These are phyloP conservation scores for Porodaedalea pini DNA, from an alignment of 1,284 basidiomycete genomes.

Conservation along the genomic window DNA sequence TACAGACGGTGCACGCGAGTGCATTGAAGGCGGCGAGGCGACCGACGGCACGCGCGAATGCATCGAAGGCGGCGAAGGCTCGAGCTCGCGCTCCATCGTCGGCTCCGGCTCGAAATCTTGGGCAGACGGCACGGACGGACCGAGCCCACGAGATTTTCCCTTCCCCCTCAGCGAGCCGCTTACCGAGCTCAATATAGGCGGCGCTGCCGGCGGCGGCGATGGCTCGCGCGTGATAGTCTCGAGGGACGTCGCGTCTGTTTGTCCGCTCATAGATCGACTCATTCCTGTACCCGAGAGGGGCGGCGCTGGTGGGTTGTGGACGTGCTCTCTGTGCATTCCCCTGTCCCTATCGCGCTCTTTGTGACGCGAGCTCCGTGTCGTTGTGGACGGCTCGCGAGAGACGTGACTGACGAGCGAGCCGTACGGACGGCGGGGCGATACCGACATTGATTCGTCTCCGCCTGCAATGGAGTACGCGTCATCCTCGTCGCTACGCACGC, in stretches of 20 bases:
- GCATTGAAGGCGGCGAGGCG: not conserved
- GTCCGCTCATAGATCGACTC: slow-evolving; percentile 5
- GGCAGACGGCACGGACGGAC: not conserved
- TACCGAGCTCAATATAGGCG: not conserved
- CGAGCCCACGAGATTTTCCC: slow-evolving; percentile 5
- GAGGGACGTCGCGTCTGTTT: slow-evolving; percentile 7
- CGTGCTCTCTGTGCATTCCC: not conserved
- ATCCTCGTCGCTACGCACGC: slow-evolving; percentile 67
- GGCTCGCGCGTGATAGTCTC: slow-evolving; percentile 7
- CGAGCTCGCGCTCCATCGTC: not conserved
- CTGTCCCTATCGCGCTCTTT: not conserved
- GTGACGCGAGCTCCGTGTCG: not conserved
- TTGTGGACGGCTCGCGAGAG: not conserved
- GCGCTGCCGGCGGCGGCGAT: not conserved
- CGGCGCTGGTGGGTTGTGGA: not conserved
- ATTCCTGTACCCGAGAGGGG: not conserved
- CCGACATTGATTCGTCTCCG: slow-evolving; percentile 28
- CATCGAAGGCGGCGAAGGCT: not conserved
- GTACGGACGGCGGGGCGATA: slow-evolving; percentile 3
- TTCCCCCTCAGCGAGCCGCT: slow-evolving; percentile 4
- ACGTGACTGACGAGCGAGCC: slow-evolving; percentile 8
- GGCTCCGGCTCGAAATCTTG: not conserved
- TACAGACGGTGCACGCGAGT: slow-evolving; percentile 4
- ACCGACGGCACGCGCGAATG: not conserved
- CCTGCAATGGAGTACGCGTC: slow-evolving; percentile 39